A percentile compares a stretch with the other conserved stretches of the same genome.
Evolutionary conservation across 768 basidiomycete species (phyloP).

Genomic region (Lanmaoa pseudosensibilis): DNA sequence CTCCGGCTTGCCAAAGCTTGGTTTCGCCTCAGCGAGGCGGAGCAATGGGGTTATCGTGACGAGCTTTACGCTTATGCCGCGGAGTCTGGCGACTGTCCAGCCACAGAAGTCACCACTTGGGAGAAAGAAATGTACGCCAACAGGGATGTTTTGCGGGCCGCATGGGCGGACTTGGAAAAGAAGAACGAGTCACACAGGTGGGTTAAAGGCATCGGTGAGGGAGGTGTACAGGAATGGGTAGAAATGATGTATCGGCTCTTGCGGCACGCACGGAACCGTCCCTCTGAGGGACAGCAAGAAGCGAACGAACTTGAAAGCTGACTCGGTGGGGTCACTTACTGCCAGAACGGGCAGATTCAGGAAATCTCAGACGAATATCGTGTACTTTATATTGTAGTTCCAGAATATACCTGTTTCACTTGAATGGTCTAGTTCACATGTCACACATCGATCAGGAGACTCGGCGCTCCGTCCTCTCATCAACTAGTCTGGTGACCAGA

Average conservation of each 20-base stretch:
- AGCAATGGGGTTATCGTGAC: slow-evolving; percentile 72
- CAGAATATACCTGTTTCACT: neutral
- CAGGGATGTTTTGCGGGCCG: slow-evolving; percentile 47
- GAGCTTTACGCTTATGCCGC: slow-evolving; percentile 51
- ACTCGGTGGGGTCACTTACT: neutral
- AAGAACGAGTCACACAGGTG: slow-evolving; percentile 57
- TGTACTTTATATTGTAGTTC: neutral
- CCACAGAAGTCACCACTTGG: slow-evolving; percentile 51
- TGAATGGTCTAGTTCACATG: no score
- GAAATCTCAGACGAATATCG: no score
- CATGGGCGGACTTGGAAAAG: slow-evolving; percentile 60
- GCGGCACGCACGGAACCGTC: slow-evolving; percentile 6
- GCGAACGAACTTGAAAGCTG: neutral
- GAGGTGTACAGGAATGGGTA: slow-evolving; percentile 61
- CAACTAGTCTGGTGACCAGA: neutral
- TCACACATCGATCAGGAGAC: neutral
- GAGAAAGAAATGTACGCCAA: slow-evolving; percentile 53
- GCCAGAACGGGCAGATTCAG: no score
- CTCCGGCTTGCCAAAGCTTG: slow-evolving; percentile 52
- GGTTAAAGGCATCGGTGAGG: slow-evolving; percentile 62
- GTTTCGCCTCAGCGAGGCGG: slow-evolving; percentile 48
- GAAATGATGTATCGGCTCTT: slow-evolving; percentile 42
- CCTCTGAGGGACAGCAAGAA: neutral
- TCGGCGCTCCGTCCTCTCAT: neutral
- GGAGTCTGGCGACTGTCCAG: slow-evolving; percentile 28